Conservation (phyloP, 1,139 yeast genomes). For the Yamadazyma triangularis region DNA sequence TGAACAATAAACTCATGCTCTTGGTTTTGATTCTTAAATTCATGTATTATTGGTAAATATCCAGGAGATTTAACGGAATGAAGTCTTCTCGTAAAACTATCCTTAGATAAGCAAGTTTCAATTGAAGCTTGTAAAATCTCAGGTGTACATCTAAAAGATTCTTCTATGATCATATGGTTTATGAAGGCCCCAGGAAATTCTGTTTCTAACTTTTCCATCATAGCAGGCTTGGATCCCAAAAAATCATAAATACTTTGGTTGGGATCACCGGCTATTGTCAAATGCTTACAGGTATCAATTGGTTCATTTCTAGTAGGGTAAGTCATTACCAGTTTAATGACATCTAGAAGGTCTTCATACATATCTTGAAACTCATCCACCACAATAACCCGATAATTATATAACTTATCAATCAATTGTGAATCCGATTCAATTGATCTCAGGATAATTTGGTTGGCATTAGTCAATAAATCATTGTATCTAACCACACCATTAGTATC, state of each 20-base stretch:
- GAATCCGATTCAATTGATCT: constrained; percentile 6
- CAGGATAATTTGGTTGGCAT: constrained; percentile 24
- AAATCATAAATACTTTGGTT: constrained; percentile 70
- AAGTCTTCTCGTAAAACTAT: constrained; percentile 6
- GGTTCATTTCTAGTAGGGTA: constrained; percentile 21
- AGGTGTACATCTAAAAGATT: constrained; percentile 58
- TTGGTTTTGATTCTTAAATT: constrained; percentile 21
- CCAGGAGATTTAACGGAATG: constrained; percentile 18
- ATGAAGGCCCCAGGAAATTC: constrained; percentile 23
- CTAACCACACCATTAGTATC: constrained; percentile 31
- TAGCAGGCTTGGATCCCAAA: constrained; percentile 46
- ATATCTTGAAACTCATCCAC: constrained; percentile 80
- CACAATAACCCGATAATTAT: constrained; percentile 35
- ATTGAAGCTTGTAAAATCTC: constrained; percentile 46
- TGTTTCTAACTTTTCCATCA: constrained; percentile 19
- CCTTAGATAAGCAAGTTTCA: constrained; percentile 18
- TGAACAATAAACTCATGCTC: constrained; percentile 39
- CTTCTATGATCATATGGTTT: constrained; percentile 30
- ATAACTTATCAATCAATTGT: constrained; percentile 18
- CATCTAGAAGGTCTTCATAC: constrained; percentile 44
- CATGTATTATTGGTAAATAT: constrained; percentile 27
- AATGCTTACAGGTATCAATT: constrained; percentile 33
- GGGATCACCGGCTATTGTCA: constrained; percentile 71
- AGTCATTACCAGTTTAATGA: constrained; percentile 35
- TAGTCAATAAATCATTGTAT: constrained; percentile 31